Conservation (phyloP, 371 early-diverging fungal species). For the Rhizomucor miehei region DNA sequence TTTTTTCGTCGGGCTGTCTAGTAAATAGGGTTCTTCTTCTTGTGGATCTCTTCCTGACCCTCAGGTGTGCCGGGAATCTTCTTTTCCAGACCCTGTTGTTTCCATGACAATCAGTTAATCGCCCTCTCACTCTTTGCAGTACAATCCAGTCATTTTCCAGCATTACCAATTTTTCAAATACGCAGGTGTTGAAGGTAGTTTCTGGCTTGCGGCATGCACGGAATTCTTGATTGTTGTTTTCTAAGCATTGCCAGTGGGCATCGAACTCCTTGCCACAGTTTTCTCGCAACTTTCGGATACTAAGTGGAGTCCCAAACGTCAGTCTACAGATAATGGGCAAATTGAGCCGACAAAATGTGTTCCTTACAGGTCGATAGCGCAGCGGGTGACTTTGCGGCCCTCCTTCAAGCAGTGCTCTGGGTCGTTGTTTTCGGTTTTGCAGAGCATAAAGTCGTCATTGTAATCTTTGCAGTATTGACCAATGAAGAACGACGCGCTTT, state of each 20-base stretch:
- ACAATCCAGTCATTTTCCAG: too few relatives aligned
- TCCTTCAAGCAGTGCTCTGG: constrained; percentile 91
- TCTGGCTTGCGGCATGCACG: constrained; percentile 83
- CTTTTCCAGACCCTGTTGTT: constrained; percentile 78
- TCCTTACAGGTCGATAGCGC: constrained; percentile 85
- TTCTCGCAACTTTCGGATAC: constrained; percentile 82
- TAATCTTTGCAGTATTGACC: constrained; percentile 88
- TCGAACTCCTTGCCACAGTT: constrained; percentile 89
- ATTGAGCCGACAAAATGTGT: neutral
- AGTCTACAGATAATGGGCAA: neutral
- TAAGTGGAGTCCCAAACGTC: constrained; percentile 22
- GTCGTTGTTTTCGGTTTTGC: constrained; percentile 89
- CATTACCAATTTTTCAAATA: constrained; percentile 85
- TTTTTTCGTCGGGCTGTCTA: neutral
- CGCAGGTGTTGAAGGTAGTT: constrained; percentile 82
- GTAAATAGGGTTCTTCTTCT: constrained; percentile 66
- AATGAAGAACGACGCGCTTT: constrained; percentile 90
- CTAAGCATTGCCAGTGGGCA: constrained; percentile 92
- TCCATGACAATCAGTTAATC: too few relatives aligned
- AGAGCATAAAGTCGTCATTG: constrained; percentile 95
- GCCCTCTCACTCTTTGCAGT: too few relatives aligned
- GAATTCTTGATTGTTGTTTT: constrained; percentile 86
- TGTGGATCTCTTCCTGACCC: constrained; percentile 66
- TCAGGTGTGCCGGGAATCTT: constrained; percentile 75
- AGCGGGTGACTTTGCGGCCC: constrained; percentile 94